Base-by-base conservation (phyloP, 1,284 basidiomycete species). In the Chondrostereum purpureum region DNA sequence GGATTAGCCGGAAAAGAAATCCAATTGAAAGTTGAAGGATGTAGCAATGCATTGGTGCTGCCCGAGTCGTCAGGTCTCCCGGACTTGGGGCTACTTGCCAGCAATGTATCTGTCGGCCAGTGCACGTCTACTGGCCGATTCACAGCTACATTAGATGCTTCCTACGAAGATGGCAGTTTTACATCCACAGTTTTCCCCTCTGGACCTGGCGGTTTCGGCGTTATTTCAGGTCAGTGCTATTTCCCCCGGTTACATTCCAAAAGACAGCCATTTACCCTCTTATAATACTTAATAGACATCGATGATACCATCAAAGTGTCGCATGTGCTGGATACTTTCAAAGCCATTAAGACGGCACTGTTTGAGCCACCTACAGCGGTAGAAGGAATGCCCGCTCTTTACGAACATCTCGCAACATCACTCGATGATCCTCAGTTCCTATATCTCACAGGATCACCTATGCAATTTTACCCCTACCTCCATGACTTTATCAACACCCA, bases 11-110 rank as follows among this genome's bases (percentile, higher is more conserved):
- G 19, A 5, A 39, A 39, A 5, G 37, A 55, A 3, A 57, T 66
- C 5, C 52, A 54, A 10, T 50, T 67, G 8, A 55, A 51, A 18
- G 58, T 68, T 3, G 47, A 51, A 17, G 67, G 63, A 39, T 69
- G 67, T 43, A 51, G 50, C 16, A 31, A 51, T 17, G 38, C 50
- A 20, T 54, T 52, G 0, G 45, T 44, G 12, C 50, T 67, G 14
- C 47, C 53, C 18, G 42, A 51, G 16, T 68, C 67, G 2, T 55
- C 56, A 11, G 50, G 52, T 4, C 44, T 56, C 8, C 55, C 56
- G 2, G 60, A 61, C 34, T 44, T 62, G n/a, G 68, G 68, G 2
- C 55, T 67, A 51, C 57, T 58, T 4, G 49, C 58, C 23, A 53
- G 56, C 39, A 63, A 57, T 42, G 53, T 64, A 16, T 61, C 61